Base-by-base conservation (phyloP, 2,329 filamentous ascomycete species). In the Aspergillus sclerotialis region DNA sequence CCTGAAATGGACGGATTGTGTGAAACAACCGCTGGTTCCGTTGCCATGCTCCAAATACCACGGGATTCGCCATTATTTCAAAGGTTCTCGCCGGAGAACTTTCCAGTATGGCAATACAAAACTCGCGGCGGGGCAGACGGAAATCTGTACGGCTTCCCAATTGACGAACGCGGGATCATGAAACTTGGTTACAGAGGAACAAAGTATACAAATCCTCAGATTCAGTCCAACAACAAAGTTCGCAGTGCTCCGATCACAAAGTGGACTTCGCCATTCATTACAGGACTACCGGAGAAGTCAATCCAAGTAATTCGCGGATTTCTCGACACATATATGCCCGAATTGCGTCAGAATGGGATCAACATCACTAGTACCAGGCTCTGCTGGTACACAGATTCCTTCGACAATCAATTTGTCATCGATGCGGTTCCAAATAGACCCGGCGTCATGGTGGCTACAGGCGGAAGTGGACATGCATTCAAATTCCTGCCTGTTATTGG, bases 401-500 rank as follows among this genome's bases (percentile, higher is more conserved):
- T 67, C 2, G 62, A 67, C 11, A 73, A 74, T 19, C 68, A 76
- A 35, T 78, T 73, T 45, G 56, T 78, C 4, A 65, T 79, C 30
- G 64, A 68, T 25, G 64, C 67, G 36, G 68, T 76, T 31, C 72
- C 73, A 0, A 55, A 45, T 11, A 71, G 67, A 42, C 49, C 55
- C n/a, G 67, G 69, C 0, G 48, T 81, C 0, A 72, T 79, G 47
- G 64, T 80, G 0, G 75, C 75, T 2, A 80, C 76, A 0, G 77
- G 75, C 1, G 78, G 78, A 0, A 73, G 68, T 23, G 77, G 78
- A 0, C 77, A 80, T 52, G 77, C 65, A 0, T 80, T 79, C 53
- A 80, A 80, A 45, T 80, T 76, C 39, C 48, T 78, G 31, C 76
- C 76, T 0, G 70, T 72, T 3, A 67, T 80, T 43, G 75, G 76